A percentile compares a stretch with the other conserved stretches of the same genome.
phyloP scores from a whole-genome alignment of 1,139 yeast genomes.

The Spathaspora jeffriesii region DNA sequence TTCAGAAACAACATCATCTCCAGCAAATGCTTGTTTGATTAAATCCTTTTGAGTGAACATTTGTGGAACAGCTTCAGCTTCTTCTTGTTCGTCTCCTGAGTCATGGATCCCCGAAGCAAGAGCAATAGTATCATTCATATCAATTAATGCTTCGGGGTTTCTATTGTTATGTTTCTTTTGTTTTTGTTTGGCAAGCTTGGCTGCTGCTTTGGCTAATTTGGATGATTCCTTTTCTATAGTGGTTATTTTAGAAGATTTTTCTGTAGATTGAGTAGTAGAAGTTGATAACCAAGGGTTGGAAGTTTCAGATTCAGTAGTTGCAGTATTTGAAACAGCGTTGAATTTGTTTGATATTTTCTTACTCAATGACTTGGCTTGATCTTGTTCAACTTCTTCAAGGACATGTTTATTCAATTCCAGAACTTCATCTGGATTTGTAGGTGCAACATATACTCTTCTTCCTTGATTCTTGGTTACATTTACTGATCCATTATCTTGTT shows the following conservation, averaged over 20 bases:
- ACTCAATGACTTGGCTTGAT: slow-evolving; percentile 48
- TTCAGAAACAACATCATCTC: slow-evolving; percentile 87
- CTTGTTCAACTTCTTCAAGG: slow-evolving; percentile 54
- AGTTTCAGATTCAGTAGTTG: slow-evolving; percentile 7
- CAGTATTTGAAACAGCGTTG: slow-evolving; percentile 9
- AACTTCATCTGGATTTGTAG: slow-evolving; percentile 42
- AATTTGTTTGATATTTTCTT: slow-evolving; percentile 36
- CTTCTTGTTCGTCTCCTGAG: slow-evolving; percentile 39
- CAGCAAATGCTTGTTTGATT: slow-evolving; percentile 92
- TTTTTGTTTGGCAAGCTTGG: slow-evolving; percentile 50
- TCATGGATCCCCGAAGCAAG: slow-evolving; percentile 16
- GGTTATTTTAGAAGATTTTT: slow-evolving; percentile 54
- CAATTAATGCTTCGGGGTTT: slow-evolving; percentile 45
- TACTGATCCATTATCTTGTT: slow-evolving; percentile 33
- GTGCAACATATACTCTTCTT: slow-evolving; percentile 72
- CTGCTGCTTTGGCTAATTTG: slow-evolving; percentile 51
- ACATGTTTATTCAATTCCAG: slow-evolving; percentile 41
- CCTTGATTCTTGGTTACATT: slow-evolving; percentile 68
- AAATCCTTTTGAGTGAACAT: slow-evolving; percentile 81
- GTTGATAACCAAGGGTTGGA: slow-evolving; percentile 74
- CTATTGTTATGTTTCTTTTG: slow-evolving; percentile 37
- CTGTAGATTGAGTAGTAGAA: slow-evolving; percentile 25
- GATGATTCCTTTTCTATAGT: slow-evolving; percentile 62
- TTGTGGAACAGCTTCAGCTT: slow-evolving; percentile 33
- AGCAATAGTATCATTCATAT: slow-evolving; percentile 46